Conservation (phyloP, 1,284 basidiomycete species). For the Gomphus bonarii region DNA sequence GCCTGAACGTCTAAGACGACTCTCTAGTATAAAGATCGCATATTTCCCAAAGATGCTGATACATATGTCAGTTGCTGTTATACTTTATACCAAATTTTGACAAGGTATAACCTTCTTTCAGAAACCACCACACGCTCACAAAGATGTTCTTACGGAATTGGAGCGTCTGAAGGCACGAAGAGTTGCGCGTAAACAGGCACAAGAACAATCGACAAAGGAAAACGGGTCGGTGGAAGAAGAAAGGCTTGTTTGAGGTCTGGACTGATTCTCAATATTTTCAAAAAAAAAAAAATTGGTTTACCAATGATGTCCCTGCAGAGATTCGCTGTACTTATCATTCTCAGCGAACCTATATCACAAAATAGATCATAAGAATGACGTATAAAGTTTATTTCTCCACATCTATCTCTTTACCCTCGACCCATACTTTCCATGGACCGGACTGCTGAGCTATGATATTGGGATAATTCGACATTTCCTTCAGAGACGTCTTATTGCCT, state of each 20-base stretch:
- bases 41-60: slow-evolving; percentile 56
- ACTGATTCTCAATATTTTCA: neutral
- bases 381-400: slow-evolving; percentile 18
- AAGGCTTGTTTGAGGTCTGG: slow-evolving; percentile 19
- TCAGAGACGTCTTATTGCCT: slow-evolving; percentile 54
- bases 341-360: neutral
- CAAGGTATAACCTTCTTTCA: slow-evolving; percentile 19
- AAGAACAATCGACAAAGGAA: slow-evolving; percentile 27
- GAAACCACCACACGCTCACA: slow-evolving; percentile 55
- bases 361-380: neutral
- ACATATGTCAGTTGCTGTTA: slow-evolving; percentile 25
- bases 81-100: slow-evolving; percentile 8
- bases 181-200: slow-evolving; percentile 32
- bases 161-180: slow-evolving; percentile 59
- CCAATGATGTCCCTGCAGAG: slow-evolving; percentile 17
- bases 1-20: slow-evolving; percentile 3
- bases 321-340: neutral
- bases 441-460: neutral
- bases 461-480: slow-evolving; percentile 39
- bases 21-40: slow-evolving; percentile 57
- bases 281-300: neutral
- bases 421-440: slow-evolving; percentile 6
- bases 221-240: slow-evolving; percentile 20
- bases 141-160: slow-evolving; percentile 53
- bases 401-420: slow-evolving; percentile 15